These are phyloP conservation scores for Candida ulmi DNA, from an alignment of 805 yeast genomes.

Conservation along the genomic window DNA sequence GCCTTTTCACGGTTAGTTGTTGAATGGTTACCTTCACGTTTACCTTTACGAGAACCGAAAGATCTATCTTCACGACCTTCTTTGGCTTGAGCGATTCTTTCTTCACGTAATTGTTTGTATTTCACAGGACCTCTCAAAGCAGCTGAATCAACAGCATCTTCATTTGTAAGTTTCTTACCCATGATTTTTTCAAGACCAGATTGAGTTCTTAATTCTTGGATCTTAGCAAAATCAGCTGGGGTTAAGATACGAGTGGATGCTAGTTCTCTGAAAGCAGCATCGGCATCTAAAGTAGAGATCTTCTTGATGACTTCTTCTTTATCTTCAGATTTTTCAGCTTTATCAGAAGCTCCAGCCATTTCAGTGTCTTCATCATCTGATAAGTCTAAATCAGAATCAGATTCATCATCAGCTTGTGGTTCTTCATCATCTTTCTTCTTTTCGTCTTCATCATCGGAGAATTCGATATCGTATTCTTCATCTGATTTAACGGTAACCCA, in stretches of 20 bases:
- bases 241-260: conserved; percentile 79
- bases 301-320: conserved; percentile 28
- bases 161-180: conserved; percentile 57
- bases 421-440: conserved; percentile 31
- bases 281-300: conserved; percentile 30
- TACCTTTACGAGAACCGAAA: conserved; percentile 84
- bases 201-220: conserved; percentile 78
- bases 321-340: conserved; percentile 17
- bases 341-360: conserved; percentile 18
- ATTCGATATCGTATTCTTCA: conserved; percentile 58
- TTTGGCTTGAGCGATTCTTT: conserved; percentile 75
- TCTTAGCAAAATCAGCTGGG: conserved; percentile 96
- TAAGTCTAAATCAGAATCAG: conserved; percentile 46
- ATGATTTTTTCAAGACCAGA: conserved; percentile 81
- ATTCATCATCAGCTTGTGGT: conserved; percentile 37
- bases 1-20: conserved; percentile 96
- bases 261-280: conserved; percentile 47
- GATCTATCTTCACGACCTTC: conserved; percentile 95
- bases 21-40: conserved; percentile 68
- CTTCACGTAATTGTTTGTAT: conserved; percentile 84
- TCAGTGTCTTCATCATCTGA: conserved; percentile 25
- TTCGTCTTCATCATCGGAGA: conserved; percentile 41
- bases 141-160: conserved; percentile 80
- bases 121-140: conserved; percentile 67
- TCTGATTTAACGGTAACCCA: conserved; percentile 89